Evolutionary conservation across 179 eudicot genomes (phyloP).

Genomic region (Silene vulgaris): DNA sequence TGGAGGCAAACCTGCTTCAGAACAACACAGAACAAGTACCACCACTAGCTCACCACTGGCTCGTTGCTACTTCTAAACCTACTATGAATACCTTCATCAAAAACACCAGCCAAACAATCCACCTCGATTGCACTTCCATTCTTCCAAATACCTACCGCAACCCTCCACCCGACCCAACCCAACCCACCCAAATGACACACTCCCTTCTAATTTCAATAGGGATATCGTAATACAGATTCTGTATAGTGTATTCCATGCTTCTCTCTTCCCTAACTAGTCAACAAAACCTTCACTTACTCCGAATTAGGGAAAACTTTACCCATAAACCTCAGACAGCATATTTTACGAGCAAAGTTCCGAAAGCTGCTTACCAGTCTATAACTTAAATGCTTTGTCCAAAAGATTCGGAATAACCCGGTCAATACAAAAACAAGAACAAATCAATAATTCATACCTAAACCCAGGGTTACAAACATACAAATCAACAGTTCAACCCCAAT

Average conservation of each 20-base stretch:
- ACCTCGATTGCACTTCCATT: not conserved
- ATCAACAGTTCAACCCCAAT: slow-evolving; percentile 1
- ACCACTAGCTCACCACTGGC: too few species aligned
- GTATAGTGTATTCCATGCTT: not conserved
- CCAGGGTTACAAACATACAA: not conserved
- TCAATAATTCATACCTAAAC: not conserved
- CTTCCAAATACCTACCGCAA: not conserved
- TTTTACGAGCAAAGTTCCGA: not conserved
- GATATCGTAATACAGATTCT: not conserved
- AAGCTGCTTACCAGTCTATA: not conserved
- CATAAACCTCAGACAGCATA: not conserved
- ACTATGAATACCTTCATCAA: not conserved
- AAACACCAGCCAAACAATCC: not conserved
- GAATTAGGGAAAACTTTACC: not conserved
- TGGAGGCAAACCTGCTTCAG: not conserved
- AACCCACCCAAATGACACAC: not conserved
- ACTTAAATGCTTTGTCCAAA: not conserved
- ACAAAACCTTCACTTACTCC: not conserved
- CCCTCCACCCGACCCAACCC: not conserved
- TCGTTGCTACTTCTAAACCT: not conserved
- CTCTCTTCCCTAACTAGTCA: not conserved
- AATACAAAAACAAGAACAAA: not conserved
- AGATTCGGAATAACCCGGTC: not conserved
- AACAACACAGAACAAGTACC: not conserved
- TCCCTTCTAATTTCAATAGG: not conserved